Evolutionary conservation across 2,329 filamentous ascomycete species (phyloP), one percentile per base, ranked within the genome.

Genomic region (Bipolaris victoriae): DNA sequence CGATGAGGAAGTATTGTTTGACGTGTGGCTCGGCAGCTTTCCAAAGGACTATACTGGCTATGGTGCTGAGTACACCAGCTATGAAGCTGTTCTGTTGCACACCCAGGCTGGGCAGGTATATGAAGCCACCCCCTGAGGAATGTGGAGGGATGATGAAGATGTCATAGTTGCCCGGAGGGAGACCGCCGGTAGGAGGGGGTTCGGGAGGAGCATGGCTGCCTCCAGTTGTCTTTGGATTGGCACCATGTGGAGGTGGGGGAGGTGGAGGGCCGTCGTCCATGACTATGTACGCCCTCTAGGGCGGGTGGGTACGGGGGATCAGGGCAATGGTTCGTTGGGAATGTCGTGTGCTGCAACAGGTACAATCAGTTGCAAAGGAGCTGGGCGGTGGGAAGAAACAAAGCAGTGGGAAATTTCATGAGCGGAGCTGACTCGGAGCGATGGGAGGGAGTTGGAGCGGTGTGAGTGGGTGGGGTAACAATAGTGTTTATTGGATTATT

Each of bases 91-190:
- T 97, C 70, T 89, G 84, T 70, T 95, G 91, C 18, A 91, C 90
- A 71, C 89, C 86, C 60, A 98, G 78, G 0, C 93, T 97, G 0
- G 94, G 94, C n/a, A 98, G 85, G 76, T 98, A 97, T 26, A 98
- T 82, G 77, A 97, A 97, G 33, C 94, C 94, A 0, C 88, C 87
- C 51, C 94, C 94, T 6, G 93, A 85, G 10, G 92, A 94, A 76
- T 97, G 92, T 45, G 93, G 91, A 7, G 94, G 94, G 70, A 98
- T 93, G 75, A 97, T 90, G 80, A 97, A 97, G 73, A 98, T 96
- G 80, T 98, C 94, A 78, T 97, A 98, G 74, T 95, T 96, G 53
- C 94, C 93, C 1, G 90, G 84, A 2, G 94, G 94, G 46, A 97
- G 81, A 55, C 90, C 89, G 24, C 82, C 81, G 47, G 60, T 60